These are phyloP conservation scores for Candida xiaguanensis DNA, from an alignment of 805 yeast genomes.

Conservation along the genomic window DNA sequence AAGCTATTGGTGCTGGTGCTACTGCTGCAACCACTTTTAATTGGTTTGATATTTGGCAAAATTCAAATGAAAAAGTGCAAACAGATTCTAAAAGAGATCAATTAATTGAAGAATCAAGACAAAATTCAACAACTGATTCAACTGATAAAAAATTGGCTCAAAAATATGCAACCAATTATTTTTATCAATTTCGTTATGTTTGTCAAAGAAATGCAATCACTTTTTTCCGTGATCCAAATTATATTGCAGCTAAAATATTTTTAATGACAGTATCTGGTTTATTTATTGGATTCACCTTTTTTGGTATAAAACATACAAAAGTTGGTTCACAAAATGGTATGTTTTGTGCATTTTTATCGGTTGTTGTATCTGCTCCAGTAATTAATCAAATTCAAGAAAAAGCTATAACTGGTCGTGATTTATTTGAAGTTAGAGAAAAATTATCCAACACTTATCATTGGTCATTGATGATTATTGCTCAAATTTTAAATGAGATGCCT, in stretches of 20 bases:
- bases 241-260: slow-evolving; percentile 38
- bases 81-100: slow-evolving; percentile 12
- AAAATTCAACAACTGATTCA: neutral
- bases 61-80: slow-evolving; percentile 15
- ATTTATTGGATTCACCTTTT: slow-evolving; percentile 20
- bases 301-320: slow-evolving; percentile 23
- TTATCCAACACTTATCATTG: slow-evolving; percentile 73
- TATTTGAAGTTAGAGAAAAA: slow-evolving; percentile 68
- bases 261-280: slow-evolving; percentile 52
- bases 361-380: slow-evolving; percentile 54
- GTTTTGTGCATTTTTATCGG: slow-evolving; percentile 57
- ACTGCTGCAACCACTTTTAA: slow-evolving; percentile 56
- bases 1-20: slow-evolving; percentile 77
- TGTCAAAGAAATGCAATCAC: slow-evolving; percentile 14
- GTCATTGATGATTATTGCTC: slow-evolving; percentile 54
- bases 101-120: slow-evolving; percentile 9
- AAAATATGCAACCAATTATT: slow-evolving; percentile 17
- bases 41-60: slow-evolving; percentile 63
- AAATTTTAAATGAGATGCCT: slow-evolving; percentile 57
- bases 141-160: slow-evolving; percentile 4
- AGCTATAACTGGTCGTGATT: slow-evolving; percentile 54
- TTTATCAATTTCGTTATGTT: slow-evolving; percentile 17
- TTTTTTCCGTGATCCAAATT: slow-evolving; percentile 40
- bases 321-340: slow-evolving; percentile 58
- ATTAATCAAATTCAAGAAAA: slow-evolving; percentile 62